Evolutionary conservation across 345 rosid species (phyloP).

Genomic region (Citrus trifoliata): DNA sequence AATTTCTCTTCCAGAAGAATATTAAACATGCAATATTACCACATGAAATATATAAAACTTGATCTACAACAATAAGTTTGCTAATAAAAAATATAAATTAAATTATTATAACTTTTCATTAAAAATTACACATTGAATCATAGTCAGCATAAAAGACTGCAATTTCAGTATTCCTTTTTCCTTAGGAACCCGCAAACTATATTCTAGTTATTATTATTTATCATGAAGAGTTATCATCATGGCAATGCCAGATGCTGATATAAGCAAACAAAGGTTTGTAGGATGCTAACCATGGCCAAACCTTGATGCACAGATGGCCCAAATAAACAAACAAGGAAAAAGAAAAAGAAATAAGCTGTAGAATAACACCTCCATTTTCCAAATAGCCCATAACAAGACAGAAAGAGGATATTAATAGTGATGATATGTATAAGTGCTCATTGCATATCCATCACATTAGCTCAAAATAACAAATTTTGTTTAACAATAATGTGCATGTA

Average conservation of each 20-base stretch:
- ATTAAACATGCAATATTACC: not conserved
- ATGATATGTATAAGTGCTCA: not conserved
- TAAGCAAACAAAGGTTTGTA: no score
- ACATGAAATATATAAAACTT: not conserved
- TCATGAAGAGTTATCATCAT: no score
- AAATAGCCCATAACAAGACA: not conserved
- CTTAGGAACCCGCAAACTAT: not conserved
- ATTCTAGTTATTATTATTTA: not conserved
- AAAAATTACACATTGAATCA: not conserved
- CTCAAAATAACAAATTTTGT: not conserved
- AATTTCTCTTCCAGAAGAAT: not conserved
- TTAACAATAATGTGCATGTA: not conserved
- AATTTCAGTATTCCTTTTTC: not conserved
- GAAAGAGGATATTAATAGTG: not conserved
- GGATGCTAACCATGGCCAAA: not conserved
- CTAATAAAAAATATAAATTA: not conserved
- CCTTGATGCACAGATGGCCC: not conserved
- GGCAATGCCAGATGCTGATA: no score
- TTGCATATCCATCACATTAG: not conserved
- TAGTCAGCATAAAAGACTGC: not conserved
- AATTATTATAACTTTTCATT: not conserved
- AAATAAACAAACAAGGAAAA: not conserved
- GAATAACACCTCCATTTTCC: not conserved
- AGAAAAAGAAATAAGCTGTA: not conserved
- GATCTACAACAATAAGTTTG: not conserved